Base-by-base conservation (phyloP, 192 early-diverging fungal genomes). In the Backusella sp. region DNA sequence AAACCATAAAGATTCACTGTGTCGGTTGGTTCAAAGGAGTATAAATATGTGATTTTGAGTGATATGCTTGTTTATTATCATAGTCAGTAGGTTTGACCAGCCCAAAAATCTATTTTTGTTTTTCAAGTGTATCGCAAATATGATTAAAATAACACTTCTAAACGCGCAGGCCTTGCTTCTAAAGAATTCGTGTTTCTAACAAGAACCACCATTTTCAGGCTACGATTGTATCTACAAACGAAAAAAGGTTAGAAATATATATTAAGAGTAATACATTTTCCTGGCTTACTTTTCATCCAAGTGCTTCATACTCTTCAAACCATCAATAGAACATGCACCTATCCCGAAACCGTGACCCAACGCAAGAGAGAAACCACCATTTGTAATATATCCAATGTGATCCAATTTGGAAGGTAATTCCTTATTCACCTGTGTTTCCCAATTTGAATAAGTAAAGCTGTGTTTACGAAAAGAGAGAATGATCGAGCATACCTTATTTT, bases 321-420 rank as follows among this genome's bases (percentile, higher is more conserved):
- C 88, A 1, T 74, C 53, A 0, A 91, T 52, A 39, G 85, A 80
- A 69, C 91, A 92, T 75, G 86, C 88, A 53, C 89, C 94, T 37
- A 94, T 86, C 14, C 89, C 92, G 42, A 83, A 84, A 26, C 87
- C 88, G 34, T 88, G 75, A 21, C 93, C 94, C 23, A 84, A 73
- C 19, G 81, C 82, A 41, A 91, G 85, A 21, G 92, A 92, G 70
- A 88, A 94, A 11, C 88, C 81, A 4, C 93, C 93, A 11, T 89
- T 89, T 1, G 92, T 94, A 19, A 94, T 76, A 77, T 91, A 93
- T 15, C 94, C 94, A 73, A 95, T 84, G 21, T 74, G 73, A 35
- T 74, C 36, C 89, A 49, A 72, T 0, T 82, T 80, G 8, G 73
- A 68, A 4, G 77, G 73, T 6, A 79, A 19, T 56, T 77, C 21